Percentiles rank a stretch among this genome's conserved stretches.
These are phyloP conservation scores for Sporothrix brasiliensis DNA, from an alignment of 2,329 filamentous ascomycete genomes.

Conservation along the genomic window DNA sequence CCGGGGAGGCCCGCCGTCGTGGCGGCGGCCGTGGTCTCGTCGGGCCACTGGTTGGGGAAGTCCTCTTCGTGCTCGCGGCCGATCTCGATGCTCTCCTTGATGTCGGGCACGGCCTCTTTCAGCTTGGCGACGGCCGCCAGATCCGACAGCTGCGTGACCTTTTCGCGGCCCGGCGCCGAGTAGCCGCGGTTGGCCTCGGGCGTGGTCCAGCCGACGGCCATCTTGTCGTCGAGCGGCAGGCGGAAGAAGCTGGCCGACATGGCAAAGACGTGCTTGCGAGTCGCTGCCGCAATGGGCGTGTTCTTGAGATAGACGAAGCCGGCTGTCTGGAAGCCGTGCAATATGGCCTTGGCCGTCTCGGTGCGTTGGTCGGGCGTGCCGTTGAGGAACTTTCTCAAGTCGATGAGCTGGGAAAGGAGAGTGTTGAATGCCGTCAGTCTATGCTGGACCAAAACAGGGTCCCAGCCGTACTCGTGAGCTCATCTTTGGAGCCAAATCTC, in stretches of 20 bases:
- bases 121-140: conserved; percentile 59
- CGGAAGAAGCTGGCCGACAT: conserved; percentile 72
- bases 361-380: conserved; percentile 63
- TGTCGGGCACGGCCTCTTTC: conserved; percentile 61
- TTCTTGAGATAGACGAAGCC: conserved; percentile 90
- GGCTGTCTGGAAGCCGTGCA: conserved; percentile 78
- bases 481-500: not conserved
- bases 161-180: conserved; percentile 69
- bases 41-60: conserved; percentile 77
- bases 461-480: not conserved
- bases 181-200: conserved; percentile 75
- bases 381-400: conserved; percentile 73
- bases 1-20: conserved; percentile 52
- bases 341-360: conserved; percentile 69
- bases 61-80: conserved; percentile 61
- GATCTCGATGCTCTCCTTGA: conserved; percentile 67
- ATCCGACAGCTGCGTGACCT: conserved; percentile 63
- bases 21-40: conserved; percentile 50
- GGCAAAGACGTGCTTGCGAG: conserved; percentile 64
- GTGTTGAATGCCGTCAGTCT: not conserved
- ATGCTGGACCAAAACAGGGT: not conserved
- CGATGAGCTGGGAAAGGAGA: conserved; percentile 63
- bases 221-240: conserved; percentile 64
- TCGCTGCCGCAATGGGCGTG: conserved; percentile 66
- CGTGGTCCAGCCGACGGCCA: conserved; percentile 69